Evolutionary conservation across 2,329 filamentous ascomycete genomes (phyloP), one percentile per base, ranked within the genome.

Genomic region (Penicillium thymicola): DNA sequence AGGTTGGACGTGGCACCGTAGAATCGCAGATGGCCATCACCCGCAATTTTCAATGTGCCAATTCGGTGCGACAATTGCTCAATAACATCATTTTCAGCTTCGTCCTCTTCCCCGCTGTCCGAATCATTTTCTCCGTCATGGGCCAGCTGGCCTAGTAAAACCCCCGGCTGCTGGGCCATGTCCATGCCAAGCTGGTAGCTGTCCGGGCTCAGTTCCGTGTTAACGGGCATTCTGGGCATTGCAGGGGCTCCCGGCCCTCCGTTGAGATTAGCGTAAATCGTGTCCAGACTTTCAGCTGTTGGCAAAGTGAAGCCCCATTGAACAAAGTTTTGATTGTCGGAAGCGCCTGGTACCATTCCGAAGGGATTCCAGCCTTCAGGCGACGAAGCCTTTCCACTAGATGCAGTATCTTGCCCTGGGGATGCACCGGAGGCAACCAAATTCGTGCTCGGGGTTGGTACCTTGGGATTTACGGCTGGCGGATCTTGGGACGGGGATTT

Each of bases 1-100:
- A 78, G 66, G 38, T 79, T 78, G 5, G 76, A 78, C 0, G 77
- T 77, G 2, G 77, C 71, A 11, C 77, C 77, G 44, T 76, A 79
- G 54, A 76, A 79, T 13, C 76, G 72, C 16, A 78, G 62, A 56
- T 77, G 74, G 0, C 77, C 77, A 59, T 77, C 76, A 2, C 72
- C 70, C 0, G 73, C 70, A 25, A 79, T 69, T 49, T 78, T 77
- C 47, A 79, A 57, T 5, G 75, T 75, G 5, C 77, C 77, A 18
- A 79, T 72, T 7, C 76, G 74, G 59, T 76, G 69, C 2, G 76
- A 76, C 9, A 79, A 63, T 51, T 78, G 74, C 48, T 76, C 72
- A 21, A 78, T 75, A 2, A 79, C 69, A 48, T 77, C 75, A 25
- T 69, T 72, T 48, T 74, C 70, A 4, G 71, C 72, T 46, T 75